phyloP scores from a whole-genome alignment of 2,329 filamentous ascomycete species.

The Biscogniauxia sp. region DNA sequence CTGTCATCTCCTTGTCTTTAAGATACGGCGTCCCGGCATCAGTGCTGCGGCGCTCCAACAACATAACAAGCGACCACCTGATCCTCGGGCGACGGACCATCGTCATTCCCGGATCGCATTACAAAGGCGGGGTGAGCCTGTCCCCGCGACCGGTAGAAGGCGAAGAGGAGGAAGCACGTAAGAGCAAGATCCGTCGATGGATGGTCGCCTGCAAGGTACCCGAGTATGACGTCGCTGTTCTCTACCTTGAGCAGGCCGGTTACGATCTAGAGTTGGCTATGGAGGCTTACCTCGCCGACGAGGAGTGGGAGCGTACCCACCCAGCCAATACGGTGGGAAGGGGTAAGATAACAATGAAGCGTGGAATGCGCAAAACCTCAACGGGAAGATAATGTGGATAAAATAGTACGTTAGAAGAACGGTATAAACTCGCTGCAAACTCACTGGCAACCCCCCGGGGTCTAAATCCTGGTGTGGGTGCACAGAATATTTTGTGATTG shows the following conservation, averaged over 20 bases:
- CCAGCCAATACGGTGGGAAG: constrained; percentile 45
- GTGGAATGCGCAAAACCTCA: constrained; percentile 7
- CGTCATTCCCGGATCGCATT: constrained; percentile 68
- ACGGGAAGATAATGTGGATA: constrained; percentile 1
- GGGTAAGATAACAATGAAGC: constrained; percentile 32
- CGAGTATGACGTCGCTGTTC: constrained; percentile 71
- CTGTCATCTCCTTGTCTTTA: constrained; percentile 65
- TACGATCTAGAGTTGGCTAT: constrained; percentile 67
- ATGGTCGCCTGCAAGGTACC: constrained; percentile 77
- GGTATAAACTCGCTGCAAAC: too few relatives aligned
- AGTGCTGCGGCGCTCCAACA: constrained; percentile 64
- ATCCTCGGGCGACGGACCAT: constrained; percentile 67
- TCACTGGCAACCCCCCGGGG: too few relatives aligned
- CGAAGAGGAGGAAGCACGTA: constrained; percentile 70
- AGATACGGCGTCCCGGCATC: constrained; percentile 66
- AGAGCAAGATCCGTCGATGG: constrained; percentile 69
- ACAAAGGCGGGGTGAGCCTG: constrained; percentile 64
- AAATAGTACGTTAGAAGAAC: neutral
- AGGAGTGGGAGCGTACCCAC: constrained; percentile 71
- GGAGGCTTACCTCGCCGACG: constrained; percentile 65
- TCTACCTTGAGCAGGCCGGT: constrained; percentile 69
- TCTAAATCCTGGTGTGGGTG: neutral
- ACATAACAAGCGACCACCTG: constrained; percentile 69
- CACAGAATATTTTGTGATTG: neutral
- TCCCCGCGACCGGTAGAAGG: constrained; percentile 70